Base-by-base conservation (phyloP, 2,329 filamentous ascomycete species). In the Chlorencoelia australis region DNA sequence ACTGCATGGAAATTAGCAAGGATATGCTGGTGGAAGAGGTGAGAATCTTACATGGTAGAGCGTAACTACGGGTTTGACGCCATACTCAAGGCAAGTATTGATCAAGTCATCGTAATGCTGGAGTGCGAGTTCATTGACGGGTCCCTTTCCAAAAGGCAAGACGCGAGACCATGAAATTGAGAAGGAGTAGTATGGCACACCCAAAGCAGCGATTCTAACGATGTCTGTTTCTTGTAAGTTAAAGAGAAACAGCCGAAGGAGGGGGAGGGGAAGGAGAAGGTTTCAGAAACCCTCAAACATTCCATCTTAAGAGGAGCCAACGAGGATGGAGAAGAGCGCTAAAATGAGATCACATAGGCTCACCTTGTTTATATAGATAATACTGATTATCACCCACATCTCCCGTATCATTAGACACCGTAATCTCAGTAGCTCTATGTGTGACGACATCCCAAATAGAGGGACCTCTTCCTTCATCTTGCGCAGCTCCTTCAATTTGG, bases 281-380 rank as follows among this genome's bases (percentile, higher is more conserved):
- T n/a, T n/a, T n/a, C n/a, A n/a, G n/a, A n/a, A n/a, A n/a, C n/a
- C n/a, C n/a, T n/a, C n/a, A n/a, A n/a, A n/a, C n/a, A n/a, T n/a
- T n/a, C n/a, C n/a, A n/a, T n/a, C n/a, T n/a, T n/a, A n/a, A n/a
- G n/a, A n/a, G n/a, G n/a, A n/a, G n/a, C n/a, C n/a, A n/a, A n/a
- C n/a, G n/a, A n/a, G n/a, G n/a, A n/a, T n/a, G n/a, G n/a, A n/a
- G n/a, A n/a, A n/a, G n/a, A n/a, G n/a, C n/a, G n/a, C n/a, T n/a
- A n/a, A n/a, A n/a, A n/a, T n/a, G n/a, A n/a, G n/a, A n/a, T n/a
- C n/a, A n/a, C n/a, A 27, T n/a, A 10, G 51, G 48, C 33, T 60
- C 55, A 43, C 69, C 67, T 52, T 72, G 69, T 50, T 71, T 72
- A 46, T 72, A 73, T 6, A 69, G 52, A 41, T 69, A 73, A 48